phyloP scores from a whole-genome alignment of 108 stramenopile genomes.

The Licmophora abbreviata region DNA sequence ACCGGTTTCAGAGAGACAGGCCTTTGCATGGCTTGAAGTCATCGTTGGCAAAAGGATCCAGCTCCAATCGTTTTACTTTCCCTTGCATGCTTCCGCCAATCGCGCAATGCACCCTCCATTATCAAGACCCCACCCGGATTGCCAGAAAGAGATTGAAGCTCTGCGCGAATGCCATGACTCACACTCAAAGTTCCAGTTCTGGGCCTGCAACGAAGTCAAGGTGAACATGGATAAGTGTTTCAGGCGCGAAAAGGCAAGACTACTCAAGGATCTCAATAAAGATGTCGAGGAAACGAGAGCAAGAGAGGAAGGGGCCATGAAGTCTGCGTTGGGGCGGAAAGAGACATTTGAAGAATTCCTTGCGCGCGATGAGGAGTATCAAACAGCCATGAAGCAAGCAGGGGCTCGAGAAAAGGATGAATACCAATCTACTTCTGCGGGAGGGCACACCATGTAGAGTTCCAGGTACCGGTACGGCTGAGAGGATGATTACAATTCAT shows the following conservation, averaged over 20 bases:
- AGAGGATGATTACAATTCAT: no score
- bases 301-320: conserved; percentile 53
- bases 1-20: no score
- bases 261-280: conserved; percentile 56
- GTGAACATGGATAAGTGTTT: conserved; percentile 68
- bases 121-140: conserved; percentile 87
- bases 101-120: conserved; percentile 94
- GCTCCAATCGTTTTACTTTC: no score
- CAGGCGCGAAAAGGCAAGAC: conserved; percentile 68
- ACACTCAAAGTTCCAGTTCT: conserved; percentile 57
- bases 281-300: conserved; percentile 36
- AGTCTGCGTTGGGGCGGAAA: conserved; percentile 51
- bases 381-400: no score
- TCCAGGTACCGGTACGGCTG: no score
- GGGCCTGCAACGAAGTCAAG: conserved; percentile 85
- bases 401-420: no score
- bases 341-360: conserved; percentile 75
- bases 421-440: no score
- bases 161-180: conserved; percentile 73
- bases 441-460: no score
- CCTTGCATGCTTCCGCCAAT: no score
- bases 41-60: no score
- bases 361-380: conserved; percentile 49
- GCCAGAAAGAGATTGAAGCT: conserved; percentile 62
- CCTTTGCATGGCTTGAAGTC: no score